Evolutionary conservation across 164 flowering plant species (phyloP).

Genomic region (Magnolia kwangsiensis): DNA sequence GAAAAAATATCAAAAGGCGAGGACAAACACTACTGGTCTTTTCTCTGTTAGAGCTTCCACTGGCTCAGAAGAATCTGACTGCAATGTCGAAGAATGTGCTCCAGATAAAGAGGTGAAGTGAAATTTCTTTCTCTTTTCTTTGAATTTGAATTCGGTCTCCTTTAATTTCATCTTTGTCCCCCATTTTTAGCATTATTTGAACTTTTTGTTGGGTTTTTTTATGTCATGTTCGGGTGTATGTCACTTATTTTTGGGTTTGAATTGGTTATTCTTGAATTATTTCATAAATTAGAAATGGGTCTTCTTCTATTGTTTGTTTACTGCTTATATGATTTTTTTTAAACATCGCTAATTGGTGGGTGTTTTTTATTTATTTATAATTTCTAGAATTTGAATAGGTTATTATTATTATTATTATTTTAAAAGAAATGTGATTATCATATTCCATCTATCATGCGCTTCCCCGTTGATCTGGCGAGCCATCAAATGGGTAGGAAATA

Average conservation of each 20-base stretch:
- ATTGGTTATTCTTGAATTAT: neutral
- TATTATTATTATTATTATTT: no score
- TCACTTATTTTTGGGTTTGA: neutral
- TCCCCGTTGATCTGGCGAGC: neutral
- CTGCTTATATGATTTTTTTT: neutral
- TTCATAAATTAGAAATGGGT: neutral
- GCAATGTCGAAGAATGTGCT: slow-evolving; percentile 91
- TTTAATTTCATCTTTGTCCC: neutral
- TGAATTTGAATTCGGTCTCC: no score
- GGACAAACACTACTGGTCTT: slow-evolving; percentile 4
- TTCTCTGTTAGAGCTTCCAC: slow-evolving; percentile 54
- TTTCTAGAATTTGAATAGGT: neutral
- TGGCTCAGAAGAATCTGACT: slow-evolving; percentile 45
- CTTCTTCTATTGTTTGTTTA: neutral
- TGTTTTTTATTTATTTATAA: no score
- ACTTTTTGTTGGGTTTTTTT: neutral
- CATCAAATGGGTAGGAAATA: neutral
- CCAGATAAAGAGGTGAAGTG: slow-evolving; percentile 89
- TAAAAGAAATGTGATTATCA: no score
- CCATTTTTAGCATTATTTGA: neutral
- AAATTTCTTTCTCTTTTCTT: neutral
- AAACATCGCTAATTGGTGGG: neutral
- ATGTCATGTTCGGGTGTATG: neutral
- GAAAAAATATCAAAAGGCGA: slow-evolving; percentile 14
- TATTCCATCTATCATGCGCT: no score